Evolutionary conservation across 73 alveolate species (phyloP), one percentile per base, ranked within the genome.

Genomic region (Paramecium primaurelia): DNA sequence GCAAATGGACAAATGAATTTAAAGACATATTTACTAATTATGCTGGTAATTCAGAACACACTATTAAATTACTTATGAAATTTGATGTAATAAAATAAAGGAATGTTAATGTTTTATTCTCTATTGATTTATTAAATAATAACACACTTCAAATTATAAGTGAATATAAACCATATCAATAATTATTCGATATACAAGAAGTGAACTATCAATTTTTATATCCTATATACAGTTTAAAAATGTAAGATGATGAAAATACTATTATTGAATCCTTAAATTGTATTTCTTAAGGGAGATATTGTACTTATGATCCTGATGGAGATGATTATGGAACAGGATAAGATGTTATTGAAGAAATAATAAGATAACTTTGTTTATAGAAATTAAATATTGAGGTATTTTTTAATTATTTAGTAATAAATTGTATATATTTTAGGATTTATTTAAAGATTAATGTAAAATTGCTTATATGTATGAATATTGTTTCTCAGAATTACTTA

Each of bases 291-390:
- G 91, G 91, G 4, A 80, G 71, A 47, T 80, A 80, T 80, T 80
- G 91, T 80, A 28, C 91, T 26, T 42, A 20, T 45, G 91, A 40
- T 20, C 73, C 71, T 12, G 73, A 80, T 80, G 73, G 73, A 20
- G 58, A 22, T 11, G 73, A 47, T 80, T 22, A 26, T 9, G 91
- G 58, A 20, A 80, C 37, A 11, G 91, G 91, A 44, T 0, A 36
- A 26, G 47, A 80, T 80, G 49, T 80, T 1, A 9, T 80, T 3
- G 71, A 44, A 80, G 91, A 80, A 80, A 22, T 45, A 4, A 26
- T 80, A 44, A 42, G 91, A 80, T 40, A 80, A 45, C 18, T 47
- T 20, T 80, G 91, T 22, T 38, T 80, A 26, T 5, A 40, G 25
- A 45, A 42, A 44, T 4, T 80, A 6, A 22, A 54, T 14, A 54